Base-by-base conservation (phyloP, 2,329 filamentous ascomycete genomes). In the Passalora sequoiae region DNA sequence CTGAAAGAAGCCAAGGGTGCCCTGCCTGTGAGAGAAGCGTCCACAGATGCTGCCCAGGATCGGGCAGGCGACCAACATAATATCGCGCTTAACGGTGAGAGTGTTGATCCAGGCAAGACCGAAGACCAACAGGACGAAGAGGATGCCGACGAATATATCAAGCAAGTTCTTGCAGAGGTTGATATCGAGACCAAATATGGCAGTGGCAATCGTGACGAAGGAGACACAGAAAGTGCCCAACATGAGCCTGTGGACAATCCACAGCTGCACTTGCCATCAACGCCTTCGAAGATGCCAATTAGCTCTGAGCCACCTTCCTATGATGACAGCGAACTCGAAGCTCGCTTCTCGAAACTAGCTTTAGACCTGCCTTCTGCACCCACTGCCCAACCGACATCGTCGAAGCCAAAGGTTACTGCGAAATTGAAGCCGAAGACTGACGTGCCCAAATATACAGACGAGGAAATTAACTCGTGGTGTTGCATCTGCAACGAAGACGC, bases 401-500 rank as follows among this genome's bases (percentile, higher is more conserved):
- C 40, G 22, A 59, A 54, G 20, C 44, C 43, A 19, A 55, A 52
- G n/a, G 44, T 51, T 4, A 51, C 50, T 16, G 48, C 47, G 4
- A 49, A 45, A 8, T 28, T 49, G 6, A 56, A 51, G 27, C 44
- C 53, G 1, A 60, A 61, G 33, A 59, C 62, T 5, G 69, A 57
- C 37, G 37, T 66, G 10, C 58, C 65, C n/a, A 61, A 60, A 36
- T 69, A 66, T 59, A 78, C 81, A 0, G 83, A 89, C 55, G 81
- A 83, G 24, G 85, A 91, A 55, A 74, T 83, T 49, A 80, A 83
- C 30, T 78, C 75, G 1, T 94, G 86, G 86, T 94, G 88, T 62
- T 77, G 82, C 22, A 88, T 92, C 7, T 94, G 88, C 60, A 79
- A 84, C 35, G 85, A 88, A 46, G 84, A 92, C 58, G 86, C 83